Base-by-base conservation (phyloP, 352 stramenopile species). In the Blastocystis sp. region DNA sequence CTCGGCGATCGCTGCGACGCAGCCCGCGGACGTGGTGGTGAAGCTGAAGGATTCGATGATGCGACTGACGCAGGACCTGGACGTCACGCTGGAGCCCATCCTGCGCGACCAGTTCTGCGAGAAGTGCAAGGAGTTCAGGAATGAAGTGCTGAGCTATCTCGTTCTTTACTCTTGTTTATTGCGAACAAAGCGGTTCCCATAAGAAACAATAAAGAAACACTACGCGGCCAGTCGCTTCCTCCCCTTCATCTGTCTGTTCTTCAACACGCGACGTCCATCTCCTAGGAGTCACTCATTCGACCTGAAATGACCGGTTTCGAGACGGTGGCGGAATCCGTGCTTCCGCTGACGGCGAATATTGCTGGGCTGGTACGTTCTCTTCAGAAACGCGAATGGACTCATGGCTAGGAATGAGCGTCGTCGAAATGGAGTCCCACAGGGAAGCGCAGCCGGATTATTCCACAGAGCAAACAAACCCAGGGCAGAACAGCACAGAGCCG, bases 181-280 rank as follows among this genome's bases (percentile, higher is more conserved):
- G 21, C 38, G 28, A 70, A 84, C 45, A 68, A 68, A 69, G 14
- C 68, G 24, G 10, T 17, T n/a, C n/a, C 28, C 42, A 38, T 11
- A 61, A 28, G 57, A 79, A 62, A 79, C 45, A 79, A 63, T 62
- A 61, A 64, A 60, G 2, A 34, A 17, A 45, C 9, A 9, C 52
- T 84, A 84, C n/a, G 74, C 74, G 43, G 74, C 74, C 21, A 84
- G 61, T 84, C 74, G 45, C 38, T 84, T 84, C 69, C 74, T 84
- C 17, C 74, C 74, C 60, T 84, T 84, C 34, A 24, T 43, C 24
- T 54, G 57, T 68, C 74, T 24, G 45, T 84, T 84, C 45, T 54
- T 59, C 14, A 84, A 59, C 9, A 84, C 57, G 43, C 57, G 45
- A 28, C 74, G 74, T 52, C 74, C 74, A 66, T 68, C 54, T 21